Conservation (phyloP, 164 flowering plant species). For the Liquidambar formosana region DNA sequence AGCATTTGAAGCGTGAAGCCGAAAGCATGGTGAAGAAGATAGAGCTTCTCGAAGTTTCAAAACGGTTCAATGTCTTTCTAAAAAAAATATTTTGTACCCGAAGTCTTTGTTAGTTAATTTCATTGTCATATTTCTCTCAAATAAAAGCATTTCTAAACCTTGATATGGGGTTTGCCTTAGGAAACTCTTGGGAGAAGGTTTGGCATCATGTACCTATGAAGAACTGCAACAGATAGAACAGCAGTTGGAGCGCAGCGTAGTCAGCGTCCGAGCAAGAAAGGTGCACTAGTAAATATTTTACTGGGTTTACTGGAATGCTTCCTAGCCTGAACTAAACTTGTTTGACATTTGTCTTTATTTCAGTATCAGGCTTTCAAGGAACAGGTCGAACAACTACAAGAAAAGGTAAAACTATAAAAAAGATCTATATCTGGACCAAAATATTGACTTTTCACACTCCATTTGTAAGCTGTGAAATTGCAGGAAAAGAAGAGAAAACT, state of each 20-base stretch:
- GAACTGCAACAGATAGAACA: constrained; percentile 70
- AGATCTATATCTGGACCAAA: too few species aligned
- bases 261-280: constrained; percentile 65
- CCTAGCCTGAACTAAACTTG: neutral
- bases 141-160: neutral
- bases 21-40: constrained; percentile 67
- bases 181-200: constrained; percentile 74
- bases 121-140: too few species aligned
- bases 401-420: constrained; percentile 48
- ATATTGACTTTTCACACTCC: too few species aligned
- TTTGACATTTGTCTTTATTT: constrained; percentile 5
- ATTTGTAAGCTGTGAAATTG: neutral
- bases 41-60: constrained; percentile 68
- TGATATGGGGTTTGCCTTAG: constrained; percentile 30
- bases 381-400: constrained; percentile 58
- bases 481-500: neutral
- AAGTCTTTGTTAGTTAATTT: neutral
- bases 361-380: constrained; percentile 68
- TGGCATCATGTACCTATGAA: constrained; percentile 56
- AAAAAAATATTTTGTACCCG: neutral
- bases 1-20: constrained; percentile 72
- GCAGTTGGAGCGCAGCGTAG: constrained; percentile 67
- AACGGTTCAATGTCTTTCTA: constrained; percentile 34
- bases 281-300: too few species aligned
- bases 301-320: too few species aligned